Conservation (phyloP, 2,329 filamentous ascomycete genomes). For the Cyclaneusma minus region DNA sequence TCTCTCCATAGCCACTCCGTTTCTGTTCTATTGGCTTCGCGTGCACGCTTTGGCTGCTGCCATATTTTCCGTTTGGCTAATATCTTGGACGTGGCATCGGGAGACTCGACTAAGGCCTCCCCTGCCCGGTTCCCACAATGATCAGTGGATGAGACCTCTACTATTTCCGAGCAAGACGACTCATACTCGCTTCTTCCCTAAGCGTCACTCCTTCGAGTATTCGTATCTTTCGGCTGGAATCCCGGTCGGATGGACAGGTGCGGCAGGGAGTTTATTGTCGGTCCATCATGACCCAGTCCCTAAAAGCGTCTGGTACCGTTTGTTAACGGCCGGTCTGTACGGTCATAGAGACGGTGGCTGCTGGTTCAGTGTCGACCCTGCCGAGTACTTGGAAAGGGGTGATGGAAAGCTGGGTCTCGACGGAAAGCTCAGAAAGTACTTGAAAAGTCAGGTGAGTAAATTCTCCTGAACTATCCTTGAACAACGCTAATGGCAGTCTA, state of each 20-base stretch:
- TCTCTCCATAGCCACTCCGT: too few species aligned
- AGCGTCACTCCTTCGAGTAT: slow-evolving; percentile 52
- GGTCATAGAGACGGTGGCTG: too few species aligned
- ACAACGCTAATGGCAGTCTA: slow-evolving; percentile 6
- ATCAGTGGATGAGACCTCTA: too few species aligned
- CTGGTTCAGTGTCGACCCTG: slow-evolving; percentile 42
- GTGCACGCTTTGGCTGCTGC: too few species aligned
- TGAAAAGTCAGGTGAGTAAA: slow-evolving; percentile 35
- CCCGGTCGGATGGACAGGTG: slow-evolving; percentile 46
- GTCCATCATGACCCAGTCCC: slow-evolving; percentile 9
- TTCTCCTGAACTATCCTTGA: slow-evolving; percentile 6
- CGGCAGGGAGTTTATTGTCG: slow-evolving; percentile 39
- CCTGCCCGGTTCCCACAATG: too few species aligned
- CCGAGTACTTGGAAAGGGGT: slow-evolving; percentile 45
- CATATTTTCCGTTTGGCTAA: too few species aligned
- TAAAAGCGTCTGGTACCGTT: slow-evolving; percentile 15
- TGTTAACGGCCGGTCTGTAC: too few species aligned
- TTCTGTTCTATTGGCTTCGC: too few species aligned
- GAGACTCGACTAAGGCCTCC: too few species aligned
- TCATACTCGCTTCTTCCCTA: slow-evolving; percentile 51
- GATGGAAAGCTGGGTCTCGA: slow-evolving; percentile 35
- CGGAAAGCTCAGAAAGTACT: slow-evolving; percentile 44
- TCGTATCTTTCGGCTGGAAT: slow-evolving; percentile 56
- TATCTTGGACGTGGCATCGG: too few species aligned
- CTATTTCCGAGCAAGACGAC: slow-evolving; percentile 51